Conservation (phyloP, 306 rosid genomes). For the Fagus crenata region DNA sequence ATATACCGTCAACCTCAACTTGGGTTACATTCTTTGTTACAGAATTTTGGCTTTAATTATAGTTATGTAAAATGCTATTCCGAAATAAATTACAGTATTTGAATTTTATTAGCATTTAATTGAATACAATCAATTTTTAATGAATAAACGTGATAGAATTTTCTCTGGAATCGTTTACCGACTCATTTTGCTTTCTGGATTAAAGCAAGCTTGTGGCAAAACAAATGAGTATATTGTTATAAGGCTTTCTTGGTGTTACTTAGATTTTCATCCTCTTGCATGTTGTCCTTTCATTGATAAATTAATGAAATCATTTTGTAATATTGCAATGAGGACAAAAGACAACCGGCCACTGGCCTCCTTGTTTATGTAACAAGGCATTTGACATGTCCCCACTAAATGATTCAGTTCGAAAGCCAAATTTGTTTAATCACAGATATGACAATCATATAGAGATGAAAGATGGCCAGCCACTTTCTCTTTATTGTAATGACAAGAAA, state of each 20-base stretch:
- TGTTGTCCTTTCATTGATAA: not conserved
- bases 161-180: not conserved
- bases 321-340: not conserved
- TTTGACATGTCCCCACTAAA: not conserved
- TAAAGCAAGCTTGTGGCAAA: not conserved
- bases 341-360: not conserved
- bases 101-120: not conserved
- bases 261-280: not conserved
- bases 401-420: not conserved
- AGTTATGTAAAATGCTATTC: not conserved
- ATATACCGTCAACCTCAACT: conserved; percentile 6
- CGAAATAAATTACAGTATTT: not conserved
- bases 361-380: not conserved
- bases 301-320: not conserved
- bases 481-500: not conserved
- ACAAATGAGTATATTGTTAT: not conserved
- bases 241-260: not conserved
- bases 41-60: not conserved
- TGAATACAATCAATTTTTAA: not conserved
- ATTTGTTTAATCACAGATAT: not conserved
- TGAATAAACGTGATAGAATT: not conserved
- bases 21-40: conserved; percentile 41
- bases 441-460: not conserved
- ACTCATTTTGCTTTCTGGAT: not conserved
- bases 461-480: not conserved